Base-by-base conservation (phyloP, 257 asterid genomes). In the Capsicum pubescens region DNA sequence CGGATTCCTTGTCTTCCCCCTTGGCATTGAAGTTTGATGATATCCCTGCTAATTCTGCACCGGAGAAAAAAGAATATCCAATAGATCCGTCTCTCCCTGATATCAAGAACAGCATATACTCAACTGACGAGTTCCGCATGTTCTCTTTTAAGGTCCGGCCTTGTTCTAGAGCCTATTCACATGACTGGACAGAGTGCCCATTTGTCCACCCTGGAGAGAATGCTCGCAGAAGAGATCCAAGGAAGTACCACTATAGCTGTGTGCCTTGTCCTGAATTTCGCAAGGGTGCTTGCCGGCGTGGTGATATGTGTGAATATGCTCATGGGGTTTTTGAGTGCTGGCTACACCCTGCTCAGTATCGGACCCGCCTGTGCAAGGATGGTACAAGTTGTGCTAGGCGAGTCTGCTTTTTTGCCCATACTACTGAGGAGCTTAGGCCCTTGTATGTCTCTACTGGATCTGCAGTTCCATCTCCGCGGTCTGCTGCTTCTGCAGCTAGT, bases 291-390 rank as follows among this genome's bases (percentile, higher is more conserved):
- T 96, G 99, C 84, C 87, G 98, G 87, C 89, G 99, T n/a, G 98
- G 98, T 14, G 98, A 96, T 89, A 92, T 94, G 98, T 96, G 99
- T 39, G 98, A 95, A 86, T 96, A 96, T 77, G 99, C 98, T 42
- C 99, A 96, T 83, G 99, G 99, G 39, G 99, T 96, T 84, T 96
- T 96, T 66, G 99, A 96, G 87, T 93, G 97, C 90, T 96, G 99
- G 99, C 95, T 96, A 32, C 99, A 95, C 88, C 99, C 99, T 1
- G 98, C 99, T 19, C 99, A 95, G 81, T 96, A 96, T 60, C 90
- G 98, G 7, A 96, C 98, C 4, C 86, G 98, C 32, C 90, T 94
- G 3, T 96, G 99, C 88, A 95, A 95, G 86, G 99, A 96, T 82
- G 98, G 99, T 3, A 90, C 93, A 3, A 85, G 92, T 69, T 96